Conservation (phyloP, 768 basidiomycete genomes). For the Chalciporus piperatus region DNA sequence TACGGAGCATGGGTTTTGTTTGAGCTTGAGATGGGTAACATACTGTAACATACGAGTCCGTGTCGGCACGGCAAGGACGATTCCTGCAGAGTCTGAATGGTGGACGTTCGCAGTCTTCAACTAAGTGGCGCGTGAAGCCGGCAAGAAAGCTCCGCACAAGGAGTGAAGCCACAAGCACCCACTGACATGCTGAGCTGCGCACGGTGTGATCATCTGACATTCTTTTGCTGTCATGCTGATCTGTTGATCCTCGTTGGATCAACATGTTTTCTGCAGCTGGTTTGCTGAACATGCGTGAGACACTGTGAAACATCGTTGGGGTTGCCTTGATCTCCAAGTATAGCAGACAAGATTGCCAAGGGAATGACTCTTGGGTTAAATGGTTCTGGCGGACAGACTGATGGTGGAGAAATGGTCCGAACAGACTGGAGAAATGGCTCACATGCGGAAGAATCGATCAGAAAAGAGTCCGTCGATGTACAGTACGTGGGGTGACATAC, state of each 20-base stretch:
- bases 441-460: no score
- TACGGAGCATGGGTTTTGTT: slow-evolving; percentile 41
- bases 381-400: neutral
- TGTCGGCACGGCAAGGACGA: no score
- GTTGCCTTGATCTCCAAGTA: neutral
- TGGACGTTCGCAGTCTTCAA: neutral
- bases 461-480: no score
- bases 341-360: neutral
- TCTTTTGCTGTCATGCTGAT: neutral
- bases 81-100: neutral
- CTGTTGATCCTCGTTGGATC: neutral
- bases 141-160: no score
- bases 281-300: neutral
- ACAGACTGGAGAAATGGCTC: no score
- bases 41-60: no score
- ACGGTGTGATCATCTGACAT: neutral
- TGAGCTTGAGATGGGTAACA: slow-evolving; percentile 4
- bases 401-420: no score
- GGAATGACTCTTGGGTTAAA: neutral
- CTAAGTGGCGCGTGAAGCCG: neutral
- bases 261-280: neutral
- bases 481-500: neutral
- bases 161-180: neutral
- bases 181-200: no score
- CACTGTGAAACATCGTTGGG: no score